phyloP scores from a whole-genome alignment of 345 rosid species.

The Rhizophora mangle region DNA sequence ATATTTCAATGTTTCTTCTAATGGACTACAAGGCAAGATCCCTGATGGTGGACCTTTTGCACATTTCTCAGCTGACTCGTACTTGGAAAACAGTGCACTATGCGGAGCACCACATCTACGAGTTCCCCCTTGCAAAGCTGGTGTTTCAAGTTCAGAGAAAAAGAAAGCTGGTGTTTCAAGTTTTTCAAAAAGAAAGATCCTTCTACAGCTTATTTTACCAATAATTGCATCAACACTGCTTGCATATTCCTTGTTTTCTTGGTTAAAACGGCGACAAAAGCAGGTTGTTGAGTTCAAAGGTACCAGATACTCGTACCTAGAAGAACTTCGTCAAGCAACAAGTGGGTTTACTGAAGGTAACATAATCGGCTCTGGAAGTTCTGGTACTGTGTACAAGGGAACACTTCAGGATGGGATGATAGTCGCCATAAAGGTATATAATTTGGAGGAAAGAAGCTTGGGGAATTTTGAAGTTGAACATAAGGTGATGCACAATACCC shows the following conservation, averaged over 20 bases:
- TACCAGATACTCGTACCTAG: not conserved
- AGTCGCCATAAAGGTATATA: constrained; percentile 12
- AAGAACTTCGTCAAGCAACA: not conserved
- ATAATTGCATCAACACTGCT: too few species aligned
- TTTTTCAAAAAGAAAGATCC: too few species aligned
- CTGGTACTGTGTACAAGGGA: not conserved
- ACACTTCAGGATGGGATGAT: not conserved
- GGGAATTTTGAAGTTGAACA: constrained; percentile 10
- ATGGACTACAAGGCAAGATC: not conserved
- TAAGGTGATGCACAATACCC: not conserved
- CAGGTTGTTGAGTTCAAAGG: not conserved
- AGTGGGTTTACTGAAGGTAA: not conserved
- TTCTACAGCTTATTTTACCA: too few species aligned
- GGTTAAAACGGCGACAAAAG: not conserved
- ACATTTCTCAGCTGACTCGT: too few species aligned
- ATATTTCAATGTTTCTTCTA: not conserved
- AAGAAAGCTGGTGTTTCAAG: too few species aligned
- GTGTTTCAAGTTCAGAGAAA: too few species aligned
- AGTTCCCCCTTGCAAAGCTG: too few species aligned
- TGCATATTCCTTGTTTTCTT: too few species aligned
- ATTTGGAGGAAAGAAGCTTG: not conserved
- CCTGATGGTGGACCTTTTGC: not conserved
- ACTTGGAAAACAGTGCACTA: too few species aligned
- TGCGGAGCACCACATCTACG: too few species aligned
- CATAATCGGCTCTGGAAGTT: not conserved